Evolutionary conservation across 345 rosid genomes (phyloP).

Genomic region (Eucalyptus cladocalyx): DNA sequence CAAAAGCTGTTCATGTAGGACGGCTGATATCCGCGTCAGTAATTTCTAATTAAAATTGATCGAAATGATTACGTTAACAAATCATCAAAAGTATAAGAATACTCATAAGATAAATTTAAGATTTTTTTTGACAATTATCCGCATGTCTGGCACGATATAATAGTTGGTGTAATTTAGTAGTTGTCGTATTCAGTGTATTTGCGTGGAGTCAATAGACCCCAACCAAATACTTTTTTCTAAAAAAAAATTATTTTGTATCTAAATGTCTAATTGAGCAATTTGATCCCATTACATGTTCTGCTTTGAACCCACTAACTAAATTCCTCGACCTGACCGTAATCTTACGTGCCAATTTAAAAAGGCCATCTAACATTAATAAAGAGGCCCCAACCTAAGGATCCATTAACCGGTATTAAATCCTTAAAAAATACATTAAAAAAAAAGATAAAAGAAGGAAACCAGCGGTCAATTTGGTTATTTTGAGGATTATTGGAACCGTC

Average conservation of each 20-base stretch:
- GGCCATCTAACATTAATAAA: not conserved
- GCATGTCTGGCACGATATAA: not conserved
- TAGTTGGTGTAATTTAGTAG: not conserved
- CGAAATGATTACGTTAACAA: too few species aligned
- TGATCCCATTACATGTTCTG: not conserved
- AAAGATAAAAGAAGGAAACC: not conserved
- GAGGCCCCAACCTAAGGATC: not conserved
- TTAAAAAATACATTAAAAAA: not conserved
- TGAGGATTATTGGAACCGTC: not conserved
- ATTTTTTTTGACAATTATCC: not conserved
- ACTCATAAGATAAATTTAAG: too few species aligned
- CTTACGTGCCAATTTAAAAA: not conserved
- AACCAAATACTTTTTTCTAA: not conserved
- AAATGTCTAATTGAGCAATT: not conserved
- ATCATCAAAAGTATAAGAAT: too few species aligned
- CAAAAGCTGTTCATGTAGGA: too few species aligned
- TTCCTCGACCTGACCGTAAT: not conserved
- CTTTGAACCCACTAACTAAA: not conserved
- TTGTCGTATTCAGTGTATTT: not conserved
- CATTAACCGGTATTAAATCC: not conserved
- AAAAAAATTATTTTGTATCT: too few species aligned
- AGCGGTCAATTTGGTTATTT: not conserved
- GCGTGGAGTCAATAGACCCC: not conserved
- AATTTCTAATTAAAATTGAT: too few species aligned
- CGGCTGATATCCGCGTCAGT: fast-evolving